phyloP scores from a whole-genome alignment of 2,329 filamentous ascomycete species.

The Thelonectria olida region DNA sequence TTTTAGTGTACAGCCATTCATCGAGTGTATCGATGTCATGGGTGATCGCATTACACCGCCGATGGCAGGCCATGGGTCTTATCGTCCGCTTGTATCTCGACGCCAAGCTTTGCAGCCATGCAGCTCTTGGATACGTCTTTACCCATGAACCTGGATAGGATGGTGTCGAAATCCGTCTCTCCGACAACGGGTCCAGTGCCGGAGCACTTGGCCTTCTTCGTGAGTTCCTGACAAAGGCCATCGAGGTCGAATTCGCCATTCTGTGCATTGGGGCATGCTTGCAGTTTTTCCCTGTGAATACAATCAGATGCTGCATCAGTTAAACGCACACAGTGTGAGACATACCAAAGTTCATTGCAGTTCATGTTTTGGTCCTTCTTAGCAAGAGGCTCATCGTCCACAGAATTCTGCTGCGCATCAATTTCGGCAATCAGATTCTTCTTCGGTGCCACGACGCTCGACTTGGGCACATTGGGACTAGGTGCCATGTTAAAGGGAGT shows the following conservation, averaged over 20 bases:
- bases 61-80: slow-evolving; percentile 31
- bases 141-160: slow-evolving; percentile 73
- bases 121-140: slow-evolving; percentile 48
- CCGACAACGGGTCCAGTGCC: slow-evolving; percentile 90
- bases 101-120: slow-evolving; percentile 65
- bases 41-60: slow-evolving; percentile 22
- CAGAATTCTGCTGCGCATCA: slow-evolving; percentile 76
- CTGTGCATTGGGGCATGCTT: slow-evolving; percentile 86
- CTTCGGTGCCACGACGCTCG: slow-evolving; percentile 51
- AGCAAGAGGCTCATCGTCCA: slow-evolving; percentile 73
- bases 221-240: slow-evolving; percentile 88
- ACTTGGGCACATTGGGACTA: slow-evolving; percentile 49
- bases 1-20: slow-evolving; percentile 39
- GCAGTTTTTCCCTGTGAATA: slow-evolving; percentile 81
- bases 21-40: slow-evolving; percentile 9
- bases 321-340: slow-evolving; percentile 24
- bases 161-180: slow-evolving; percentile 85
- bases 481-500: slow-evolving; percentile 79
- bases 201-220: slow-evolving; percentile 95
- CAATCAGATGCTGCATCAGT: slow-evolving; percentile 50
- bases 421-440: slow-evolving; percentile 81
- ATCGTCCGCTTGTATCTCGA: slow-evolving; percentile 53
- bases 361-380: slow-evolving; percentile 70
- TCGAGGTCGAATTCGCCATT: slow-evolving; percentile 94
- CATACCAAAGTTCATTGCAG: slow-evolving; percentile 94